Evolutionary conservation across 495 filamentous ascomycete species (phyloP).

Genomic region (Hypoxylon intermedium): DNA sequence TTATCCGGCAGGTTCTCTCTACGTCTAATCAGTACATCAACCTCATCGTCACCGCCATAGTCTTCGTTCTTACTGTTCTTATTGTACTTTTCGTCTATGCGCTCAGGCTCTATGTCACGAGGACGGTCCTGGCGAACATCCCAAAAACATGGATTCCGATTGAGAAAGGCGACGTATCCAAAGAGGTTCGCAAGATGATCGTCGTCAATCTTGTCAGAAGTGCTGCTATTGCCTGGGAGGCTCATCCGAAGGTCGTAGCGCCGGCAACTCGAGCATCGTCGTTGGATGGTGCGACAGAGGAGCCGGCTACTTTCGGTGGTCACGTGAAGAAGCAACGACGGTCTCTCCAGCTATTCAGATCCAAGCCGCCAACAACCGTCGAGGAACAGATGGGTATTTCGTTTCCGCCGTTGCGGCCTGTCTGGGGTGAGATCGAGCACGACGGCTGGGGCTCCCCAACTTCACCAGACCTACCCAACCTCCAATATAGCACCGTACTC

Average conservation of each 20-base stretch:
- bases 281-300: constrained; percentile 10
- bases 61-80: constrained; percentile 76
- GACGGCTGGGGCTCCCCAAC: constrained; percentile 87
- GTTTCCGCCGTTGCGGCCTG: constrained; percentile 41
- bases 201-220: constrained; percentile 72
- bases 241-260: constrained; percentile 66
- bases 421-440: constrained; percentile 84
- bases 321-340: constrained; percentile 14
- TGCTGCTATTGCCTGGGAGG: constrained; percentile 80
- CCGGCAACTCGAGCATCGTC: constrained; percentile 27
- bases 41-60: constrained; percentile 81
- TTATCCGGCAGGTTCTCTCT: constrained; percentile 77
- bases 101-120: constrained; percentile 85
- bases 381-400: constrained; percentile 40
- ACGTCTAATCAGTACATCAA: constrained; percentile 70
- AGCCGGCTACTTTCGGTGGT: not conserved
- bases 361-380: constrained; percentile 34
- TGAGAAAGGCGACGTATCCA: constrained; percentile 77
- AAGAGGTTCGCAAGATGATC: constrained; percentile 77
- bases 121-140: constrained; percentile 77
- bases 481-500: constrained; percentile 83
- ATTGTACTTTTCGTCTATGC: constrained; percentile 80
- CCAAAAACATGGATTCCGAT: constrained; percentile 84
- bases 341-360: constrained; percentile 35
- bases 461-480: constrained; percentile 73